Conservation (phyloP, 179 eudicot genomes). For the Spinacia oleracea region DNA sequence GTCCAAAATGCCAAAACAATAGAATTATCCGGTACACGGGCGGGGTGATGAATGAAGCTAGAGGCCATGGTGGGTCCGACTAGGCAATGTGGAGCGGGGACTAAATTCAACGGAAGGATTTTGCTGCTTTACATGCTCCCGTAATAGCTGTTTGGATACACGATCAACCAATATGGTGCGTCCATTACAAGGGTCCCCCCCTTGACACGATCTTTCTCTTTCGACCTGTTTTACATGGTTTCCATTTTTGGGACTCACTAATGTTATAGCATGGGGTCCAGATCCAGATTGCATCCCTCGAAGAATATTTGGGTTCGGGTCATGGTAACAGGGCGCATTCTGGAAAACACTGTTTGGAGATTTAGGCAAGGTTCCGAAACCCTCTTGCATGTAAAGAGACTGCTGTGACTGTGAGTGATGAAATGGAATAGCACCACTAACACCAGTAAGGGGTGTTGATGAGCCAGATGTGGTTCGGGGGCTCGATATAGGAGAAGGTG, state of each 20-base stretch:
- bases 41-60: slow-evolving; percentile 11
- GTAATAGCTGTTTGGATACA: slow-evolving; percentile 72
- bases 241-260: slow-evolving; percentile 39
- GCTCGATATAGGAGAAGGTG: slow-evolving; percentile 88
- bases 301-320: slow-evolving; percentile 52
- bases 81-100: slow-evolving; percentile 50
- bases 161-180: slow-evolving; percentile 69
- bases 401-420: slow-evolving; percentile 53
- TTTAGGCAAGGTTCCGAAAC: slow-evolving; percentile 49
- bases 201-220: slow-evolving; percentile 38
- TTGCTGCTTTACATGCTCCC: slow-evolving; percentile 61
- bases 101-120: slow-evolving; percentile 53
- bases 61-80: slow-evolving; percentile 30
- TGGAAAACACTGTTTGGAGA: slow-evolving; percentile 53
- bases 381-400: slow-evolving; percentile 54
- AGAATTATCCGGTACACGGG: background rate
- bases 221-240: slow-evolving; percentile 34
- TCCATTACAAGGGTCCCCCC: slow-evolving; percentile 49
- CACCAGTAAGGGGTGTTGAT: slow-evolving; percentile 80
- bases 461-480: slow-evolving; percentile 79
- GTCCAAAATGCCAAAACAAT: background rate
- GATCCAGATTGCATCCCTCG: slow-evolving; percentile 58
- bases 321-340: slow-evolving; percentile 53
- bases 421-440: slow-evolving; percentile 56
- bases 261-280: slow-evolving; percentile 53